Evolutionary conservation across 768 basidiomycete genomes (phyloP).

Genomic region (Leucocoprinus sp.): DNA sequence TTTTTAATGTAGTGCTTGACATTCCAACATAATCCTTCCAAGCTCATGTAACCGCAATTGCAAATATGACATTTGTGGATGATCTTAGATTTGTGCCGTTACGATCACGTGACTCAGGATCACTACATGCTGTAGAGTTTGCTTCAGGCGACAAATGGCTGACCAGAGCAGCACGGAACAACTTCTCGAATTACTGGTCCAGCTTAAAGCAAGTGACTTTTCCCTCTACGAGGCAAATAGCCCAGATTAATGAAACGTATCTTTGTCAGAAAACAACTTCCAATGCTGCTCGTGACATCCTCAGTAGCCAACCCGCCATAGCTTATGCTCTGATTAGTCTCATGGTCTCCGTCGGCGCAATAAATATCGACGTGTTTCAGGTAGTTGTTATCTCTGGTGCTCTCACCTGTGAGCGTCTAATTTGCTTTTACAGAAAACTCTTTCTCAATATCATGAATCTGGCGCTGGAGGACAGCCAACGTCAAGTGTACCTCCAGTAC

Average conservation of each 20-base stretch:
- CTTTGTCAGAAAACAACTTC: slow-evolving; percentile 61
- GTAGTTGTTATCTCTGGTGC: slow-evolving; percentile 25
- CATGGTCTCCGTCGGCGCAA: slow-evolving; percentile 71
- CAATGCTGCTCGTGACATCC: slow-evolving; percentile 55
- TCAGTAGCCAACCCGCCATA: slow-evolving; percentile 68
- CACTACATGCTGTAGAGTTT: background rate
- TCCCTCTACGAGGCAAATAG: background rate
- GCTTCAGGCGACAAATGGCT: background rate
- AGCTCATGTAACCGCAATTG: no score
- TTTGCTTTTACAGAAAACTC: slow-evolving; percentile 41
- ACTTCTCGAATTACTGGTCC: slow-evolving; percentile 66
- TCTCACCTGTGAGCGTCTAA: background rate
- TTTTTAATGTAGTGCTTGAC: no score
- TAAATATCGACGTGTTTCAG: slow-evolving; percentile 71
- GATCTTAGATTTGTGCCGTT: background rate
- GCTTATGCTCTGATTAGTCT: slow-evolving; percentile 69
- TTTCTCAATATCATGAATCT: slow-evolving; percentile 41
- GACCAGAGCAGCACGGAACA: slow-evolving; percentile 39
- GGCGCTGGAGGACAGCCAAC: slow-evolving; percentile 18
- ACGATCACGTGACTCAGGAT: background rate
- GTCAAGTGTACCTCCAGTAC: slow-evolving; percentile 18
- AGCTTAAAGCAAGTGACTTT: slow-evolving; percentile 47
- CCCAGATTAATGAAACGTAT: background rate
- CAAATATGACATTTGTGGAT: no score
- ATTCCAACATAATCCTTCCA: no score